A percentile compares a stretch with the other conserved stretches of the same genome.
Conservation (phyloP, 1,284 basidiomycete species). For the Apiotrichum gracile region DNA sequence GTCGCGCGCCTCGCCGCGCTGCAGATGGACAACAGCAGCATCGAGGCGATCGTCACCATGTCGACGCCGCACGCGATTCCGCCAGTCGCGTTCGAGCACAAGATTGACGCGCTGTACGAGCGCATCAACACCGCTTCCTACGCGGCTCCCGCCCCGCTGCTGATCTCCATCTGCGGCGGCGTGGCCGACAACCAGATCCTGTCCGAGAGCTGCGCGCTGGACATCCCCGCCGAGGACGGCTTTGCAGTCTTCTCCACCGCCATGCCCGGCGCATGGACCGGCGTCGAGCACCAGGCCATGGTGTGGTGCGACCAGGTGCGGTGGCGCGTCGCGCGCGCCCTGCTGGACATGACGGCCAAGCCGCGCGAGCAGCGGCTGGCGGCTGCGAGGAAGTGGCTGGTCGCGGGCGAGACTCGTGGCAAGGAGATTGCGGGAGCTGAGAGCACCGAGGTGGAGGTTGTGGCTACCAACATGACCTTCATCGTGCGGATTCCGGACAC, state of each 20-base stretch:
- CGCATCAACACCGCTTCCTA: slow-evolving; percentile 41
- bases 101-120: slow-evolving; percentile 70
- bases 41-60: slow-evolving; percentile 86
- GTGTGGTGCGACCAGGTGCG: slow-evolving; percentile 99
- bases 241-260: slow-evolving; percentile 79
- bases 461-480: slow-evolving; percentile 17
- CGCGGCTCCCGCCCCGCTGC: slow-evolving; percentile 53
- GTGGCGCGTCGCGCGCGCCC: slow-evolving; percentile 72
- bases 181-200: slow-evolving; percentile 87
- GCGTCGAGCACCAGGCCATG: slow-evolving; percentile 92
- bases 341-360: slow-evolving; percentile 58
- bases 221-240: slow-evolving; percentile 48
- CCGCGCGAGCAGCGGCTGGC: slow-evolving; percentile 8
- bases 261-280: slow-evolving; percentile 85
- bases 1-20: slow-evolving; percentile 58
- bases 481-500: neutral
- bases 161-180: slow-evolving; percentile 87
- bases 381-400: slow-evolving; percentile 13
- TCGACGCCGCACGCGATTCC: slow-evolving; percentile 86
- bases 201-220: slow-evolving; percentile 77
- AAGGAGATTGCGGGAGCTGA: too few species aligned
- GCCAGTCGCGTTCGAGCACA: slow-evolving; percentile 68
- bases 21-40: slow-evolving; percentile 50
- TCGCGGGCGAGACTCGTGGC: too few species aligned
- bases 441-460: neutral